Base-by-base conservation (phyloP, 345 rosid species). In the Lepidium africanum region DNA sequence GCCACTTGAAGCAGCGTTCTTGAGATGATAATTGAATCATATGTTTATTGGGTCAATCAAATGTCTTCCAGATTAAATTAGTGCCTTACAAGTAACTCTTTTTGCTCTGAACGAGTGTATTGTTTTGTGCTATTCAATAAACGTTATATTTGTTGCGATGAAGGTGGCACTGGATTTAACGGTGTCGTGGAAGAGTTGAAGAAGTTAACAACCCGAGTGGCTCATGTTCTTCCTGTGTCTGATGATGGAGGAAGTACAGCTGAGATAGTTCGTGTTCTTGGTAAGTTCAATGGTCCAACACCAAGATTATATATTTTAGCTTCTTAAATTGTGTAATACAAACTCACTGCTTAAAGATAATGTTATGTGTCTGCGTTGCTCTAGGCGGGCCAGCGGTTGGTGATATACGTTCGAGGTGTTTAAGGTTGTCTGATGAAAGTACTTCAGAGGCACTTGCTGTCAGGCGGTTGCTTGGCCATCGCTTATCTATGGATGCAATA, bases 171-270 rank as follows among this genome's bases (percentile, higher is more conserved):
- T 16, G 98, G 94, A 6, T 93, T 93, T 69, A 90, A 93, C 46
- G 96, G 98, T 62, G 94, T 93, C 13, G 94, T 88, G 17, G 96
- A 90, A 76, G 97, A 90, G 78, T 85, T 93, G 38, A 90, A 88
- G 92, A 83, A 63, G 61, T 46, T 93, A 48, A 93, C 97, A 16
- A 87, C 91, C 10, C 82, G 92, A 37, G 96, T 93, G 5, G 85
- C 97, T 33, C 96, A 93, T 66, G 96, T 93, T 50, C 88, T 93
- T 67, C 98, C 97, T 19, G 98, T 93, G 21, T 93, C 97, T 50
- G 97, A 93, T 51, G 98, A 93, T 67, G 97, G 98, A 2, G 98
- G 98, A 60, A 90, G 97, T 46, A 93, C 98, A 0, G 98, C 97
- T n/a, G 97, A 93, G 87, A 90, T 93, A 66, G 96, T 93, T 59